These are phyloP conservation scores for Aspergillus ochraceus DNA, from an alignment of 2,329 filamentous ascomycete species.

Conservation along the genomic window DNA sequence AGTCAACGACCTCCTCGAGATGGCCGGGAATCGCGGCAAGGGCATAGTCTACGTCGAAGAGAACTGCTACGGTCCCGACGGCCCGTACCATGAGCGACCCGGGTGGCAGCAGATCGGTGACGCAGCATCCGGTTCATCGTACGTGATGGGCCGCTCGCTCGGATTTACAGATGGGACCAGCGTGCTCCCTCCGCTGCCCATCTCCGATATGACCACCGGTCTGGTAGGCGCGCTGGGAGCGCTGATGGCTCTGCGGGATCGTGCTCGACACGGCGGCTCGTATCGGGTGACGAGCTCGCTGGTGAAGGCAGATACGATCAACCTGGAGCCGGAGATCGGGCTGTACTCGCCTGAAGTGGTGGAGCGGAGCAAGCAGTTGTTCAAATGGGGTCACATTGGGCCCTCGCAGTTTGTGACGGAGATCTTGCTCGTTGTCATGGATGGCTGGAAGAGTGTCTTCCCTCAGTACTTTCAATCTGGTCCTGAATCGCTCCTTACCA, in stretches of 20 bases:
- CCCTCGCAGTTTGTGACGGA: constrained; percentile 26
- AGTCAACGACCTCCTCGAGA: constrained; percentile 38
- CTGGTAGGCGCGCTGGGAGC: constrained; percentile 10
- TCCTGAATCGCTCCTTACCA: constrained; percentile 8
- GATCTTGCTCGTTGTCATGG: constrained; percentile 23
- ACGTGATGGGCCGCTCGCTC: constrained; percentile 35
- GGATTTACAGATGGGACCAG: constrained; percentile 13
- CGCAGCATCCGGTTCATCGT: constrained; percentile 37
- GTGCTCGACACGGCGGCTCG: constrained; percentile 11
- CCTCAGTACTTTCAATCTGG: constrained; percentile 8
- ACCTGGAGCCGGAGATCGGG: constrained; percentile 33
- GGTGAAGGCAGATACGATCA: constrained; percentile 30
- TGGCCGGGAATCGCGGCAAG: constrained; percentile 39
- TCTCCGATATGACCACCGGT: constrained; percentile 13
- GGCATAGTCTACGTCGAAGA: constrained; percentile 50
- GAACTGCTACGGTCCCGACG: constrained; percentile 52
- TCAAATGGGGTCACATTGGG: constrained; percentile 10
- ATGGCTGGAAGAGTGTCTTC: constrained; percentile 23
- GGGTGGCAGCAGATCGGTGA: constrained; percentile 55
- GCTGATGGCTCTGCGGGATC: constrained; percentile 8
- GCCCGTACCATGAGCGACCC: constrained; percentile 45
- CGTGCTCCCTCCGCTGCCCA: constrained; percentile 12
- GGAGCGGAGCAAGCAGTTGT: constrained; percentile 11
- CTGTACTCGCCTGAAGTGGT: constrained; percentile 30
- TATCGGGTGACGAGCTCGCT: constrained; percentile 29